These are phyloP conservation scores for Rhizopogon hawkerae DNA, from an alignment of 1,284 basidiomycete genomes.

Conservation along the genomic window DNA sequence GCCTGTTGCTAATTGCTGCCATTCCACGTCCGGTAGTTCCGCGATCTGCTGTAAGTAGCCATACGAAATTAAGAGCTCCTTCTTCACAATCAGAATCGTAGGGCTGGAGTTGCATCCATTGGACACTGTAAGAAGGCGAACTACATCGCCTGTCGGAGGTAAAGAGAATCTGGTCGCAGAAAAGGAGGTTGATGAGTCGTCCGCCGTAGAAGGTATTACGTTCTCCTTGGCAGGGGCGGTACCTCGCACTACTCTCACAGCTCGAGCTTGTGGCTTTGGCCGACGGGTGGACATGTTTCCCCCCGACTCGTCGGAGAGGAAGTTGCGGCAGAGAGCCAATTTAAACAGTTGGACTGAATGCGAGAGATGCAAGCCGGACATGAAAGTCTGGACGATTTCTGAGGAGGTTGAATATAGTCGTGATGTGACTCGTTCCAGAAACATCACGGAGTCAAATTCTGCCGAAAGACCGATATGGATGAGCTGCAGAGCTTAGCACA, in stretches of 20 bases:
- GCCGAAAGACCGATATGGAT: constrained; percentile 44
- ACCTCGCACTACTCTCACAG: constrained; percentile 16
- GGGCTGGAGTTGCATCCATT: neutral
- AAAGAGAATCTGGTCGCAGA: constrained; percentile 22
- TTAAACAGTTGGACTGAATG: constrained; percentile 38
- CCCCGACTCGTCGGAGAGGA: constrained; percentile 25
- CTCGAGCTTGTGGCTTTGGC: constrained; percentile 30
- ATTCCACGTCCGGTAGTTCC: constrained; percentile 35
- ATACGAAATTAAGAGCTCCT: constrained; percentile 40
- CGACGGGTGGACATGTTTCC: constrained; percentile 14
- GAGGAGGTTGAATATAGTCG: constrained; percentile 35
- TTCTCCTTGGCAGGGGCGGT: constrained; percentile 1
- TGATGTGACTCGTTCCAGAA: constrained; percentile 39
- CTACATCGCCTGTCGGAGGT: constrained; percentile 29
- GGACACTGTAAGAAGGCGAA: constrained; percentile 19
- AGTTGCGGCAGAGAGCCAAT: constrained; percentile 39
- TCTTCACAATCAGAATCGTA: constrained; percentile 30
- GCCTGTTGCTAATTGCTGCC: constrained; percentile 32
- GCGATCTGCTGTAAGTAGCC: constrained; percentile 34
- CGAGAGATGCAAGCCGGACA: constrained; percentile 37
- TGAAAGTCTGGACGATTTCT: constrained; percentile 29
- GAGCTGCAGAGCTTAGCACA: constrained; percentile 31
- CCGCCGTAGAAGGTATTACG: constrained; percentile 15
- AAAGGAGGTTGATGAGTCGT: constrained; percentile 12
- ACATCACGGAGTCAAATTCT: constrained; percentile 41